Base-by-base conservation (phyloP, 2,329 filamentous ascomycete species). In the Dactylellina cionopaga region DNA sequence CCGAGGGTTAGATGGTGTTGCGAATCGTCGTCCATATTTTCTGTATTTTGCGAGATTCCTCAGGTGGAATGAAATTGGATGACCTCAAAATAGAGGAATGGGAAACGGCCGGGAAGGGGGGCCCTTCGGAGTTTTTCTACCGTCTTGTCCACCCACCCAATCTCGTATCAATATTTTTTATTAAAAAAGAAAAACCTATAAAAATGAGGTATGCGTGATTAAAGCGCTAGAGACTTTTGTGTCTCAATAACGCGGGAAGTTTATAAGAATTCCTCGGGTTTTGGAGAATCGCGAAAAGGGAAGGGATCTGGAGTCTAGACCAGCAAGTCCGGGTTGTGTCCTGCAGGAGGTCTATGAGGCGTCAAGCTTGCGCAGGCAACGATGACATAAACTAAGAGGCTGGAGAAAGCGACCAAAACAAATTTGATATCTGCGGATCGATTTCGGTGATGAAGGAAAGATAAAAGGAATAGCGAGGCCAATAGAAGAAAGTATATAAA, bases 1-100 rank as follows among this genome's bases (percentile, higher is more conserved):
- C 66, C 66, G 27, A 71, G 66, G 31, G 66, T 71, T 10, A 71
- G 66, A 17, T 71, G 58, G 35, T 71, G 66, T 17, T 52, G 25
- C 5, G 17, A 33, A 15, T 46, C 55, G 13, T 24, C 22, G 7
- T 58, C 62, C 62, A 66, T 68, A 5, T 60, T 68, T 47, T 44
- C 11, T 15, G 5, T 29, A 5, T 5, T 47, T 25, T 5, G 46
- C 3, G 46, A 51, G 1, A 27, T 10, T 17, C 5, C n/a, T 11
- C 5, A 9, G 13, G 46, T 7, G 25, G 9, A 37, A 27, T 47
- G 41, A 31, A 29, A 33, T 52, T 49, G 29, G 27, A 35, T 3
- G 15, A n/a, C 22, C 9, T 13, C 2, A 13, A 44, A 2, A 9
- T 5, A 25, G 43, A 29, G 27, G n/a, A 5, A 47, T 15, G 17